Base-by-base conservation (phyloP, 352 stramenopile genomes). In the Globisporangium radiosum region DNA sequence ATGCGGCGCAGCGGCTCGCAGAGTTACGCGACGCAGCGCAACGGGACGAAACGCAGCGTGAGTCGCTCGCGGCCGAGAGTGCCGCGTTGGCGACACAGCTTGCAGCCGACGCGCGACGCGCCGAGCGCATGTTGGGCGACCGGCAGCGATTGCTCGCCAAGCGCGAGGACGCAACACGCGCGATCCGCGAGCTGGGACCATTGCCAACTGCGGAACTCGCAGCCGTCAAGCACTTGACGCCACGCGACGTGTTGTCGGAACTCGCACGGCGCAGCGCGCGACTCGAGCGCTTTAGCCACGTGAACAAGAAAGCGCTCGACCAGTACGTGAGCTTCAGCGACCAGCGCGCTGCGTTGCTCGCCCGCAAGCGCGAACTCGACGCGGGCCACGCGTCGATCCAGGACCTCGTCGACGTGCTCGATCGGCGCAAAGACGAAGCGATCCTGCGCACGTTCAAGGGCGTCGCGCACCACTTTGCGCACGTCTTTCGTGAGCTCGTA, bases 241-340 rank as follows among this genome's bases (percentile, higher is more conserved):
- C 96, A 53, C 75, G 85, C 25, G 86, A 96, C 2, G 84, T 99
- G 40, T 97, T 98, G 68, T 95, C 94, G 56, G 75, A 92, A 54
- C 90, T 99, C 64, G 96, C 98, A 49, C 82, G 85, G 25, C 88
- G 92, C 64, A 99, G 97, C 59, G 96, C 98, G 43, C 92, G 98
- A 56, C 73, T 99, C 48, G 98, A 99, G 68, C 96, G 97, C 59
- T 99, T 98, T 68, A 95, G 78, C 58, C 96, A 99, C 67, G 97
- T 99, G 39, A 99, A 99, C 85, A 99, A 99, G 68, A 99, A 99
- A 76, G 98, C 98, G 0, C 89, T 99, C 51, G 96, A 99, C 70
- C 98, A 99, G 72, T 99, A 98, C 68, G 87, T 99, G 43, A 99
- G 91, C 66, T 99, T 99, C 71, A 97, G 86, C 54, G 96, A 99